These are phyloP conservation scores for Cercospora canescens DNA, from an alignment of 2,329 filamentous ascomycete species.

Conservation along the genomic window DNA sequence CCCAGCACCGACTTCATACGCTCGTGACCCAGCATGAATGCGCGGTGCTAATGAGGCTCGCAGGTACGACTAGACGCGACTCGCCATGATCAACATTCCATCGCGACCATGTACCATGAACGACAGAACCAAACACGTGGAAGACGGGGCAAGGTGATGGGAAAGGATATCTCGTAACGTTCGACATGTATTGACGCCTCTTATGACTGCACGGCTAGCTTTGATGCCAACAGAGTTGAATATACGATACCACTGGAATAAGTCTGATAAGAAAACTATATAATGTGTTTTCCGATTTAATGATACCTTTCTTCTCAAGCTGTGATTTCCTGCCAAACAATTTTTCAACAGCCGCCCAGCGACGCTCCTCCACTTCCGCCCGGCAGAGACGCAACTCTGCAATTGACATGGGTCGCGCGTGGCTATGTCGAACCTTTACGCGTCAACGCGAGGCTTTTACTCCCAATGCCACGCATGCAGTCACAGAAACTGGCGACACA, in stretches of 20 bases:
- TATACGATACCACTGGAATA: conserved; percentile 6
- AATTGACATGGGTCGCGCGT: neutral
- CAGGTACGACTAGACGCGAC: conserved; percentile 12
- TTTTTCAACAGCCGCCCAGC: too few relatives aligned
- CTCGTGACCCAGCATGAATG: conserved; percentile 8
- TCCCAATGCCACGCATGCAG: neutral
- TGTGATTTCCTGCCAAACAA: too few relatives aligned
- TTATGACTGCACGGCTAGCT: conserved; percentile 5
- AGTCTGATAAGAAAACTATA: conserved; percentile 1
- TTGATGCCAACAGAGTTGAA: conserved; percentile 6
- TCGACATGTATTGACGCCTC: conserved; percentile 8
- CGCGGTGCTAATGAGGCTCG: conserved; percentile 7
- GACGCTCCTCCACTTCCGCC: neutral
- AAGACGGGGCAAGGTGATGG: neutral
- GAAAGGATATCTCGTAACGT: neutral
- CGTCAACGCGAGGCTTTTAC: neutral
- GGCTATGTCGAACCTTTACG: neutral
- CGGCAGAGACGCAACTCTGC: neutral
- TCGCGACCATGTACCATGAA: conserved; percentile 1
- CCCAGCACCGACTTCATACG: conserved; percentile 4
- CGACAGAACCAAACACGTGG: conserved; percentile 1
- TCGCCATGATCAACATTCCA: neutral
- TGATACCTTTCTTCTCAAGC: neutral
- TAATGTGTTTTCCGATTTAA: conserved; percentile 12
- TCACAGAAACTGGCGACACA: neutral